These are phyloP conservation scores for Lycium barbarum DNA, from an alignment of 257 asterid species.

Conservation along the genomic window DNA sequence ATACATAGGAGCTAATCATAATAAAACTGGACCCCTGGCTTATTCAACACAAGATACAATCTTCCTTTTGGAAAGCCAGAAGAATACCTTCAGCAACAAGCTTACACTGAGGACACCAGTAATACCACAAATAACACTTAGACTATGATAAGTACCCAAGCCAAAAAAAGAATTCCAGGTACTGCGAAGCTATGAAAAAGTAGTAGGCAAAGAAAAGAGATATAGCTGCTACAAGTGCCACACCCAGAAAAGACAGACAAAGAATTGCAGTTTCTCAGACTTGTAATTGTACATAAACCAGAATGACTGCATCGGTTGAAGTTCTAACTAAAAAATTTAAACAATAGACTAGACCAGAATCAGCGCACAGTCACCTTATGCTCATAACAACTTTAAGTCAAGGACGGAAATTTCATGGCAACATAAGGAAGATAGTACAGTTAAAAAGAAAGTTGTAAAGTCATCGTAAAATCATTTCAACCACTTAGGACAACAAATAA, in stretches of 20 bases:
- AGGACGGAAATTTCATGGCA: background rate
- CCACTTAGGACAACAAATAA: background rate
- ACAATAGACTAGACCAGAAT: background rate
- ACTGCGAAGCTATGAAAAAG: background rate
- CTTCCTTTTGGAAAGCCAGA: slow-evolving; percentile 10
- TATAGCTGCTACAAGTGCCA: background rate
- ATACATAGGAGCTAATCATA: slow-evolving; percentile 34
- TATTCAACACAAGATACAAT: slow-evolving; percentile 8
- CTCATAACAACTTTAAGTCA: background rate
- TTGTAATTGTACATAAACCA: slow-evolving; percentile 16
- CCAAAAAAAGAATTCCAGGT: slow-evolving; percentile 10
- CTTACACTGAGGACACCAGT: background rate
- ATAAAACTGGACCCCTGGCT: slow-evolving; percentile 19
- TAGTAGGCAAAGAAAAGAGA: background rate
- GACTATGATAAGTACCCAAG: background rate
- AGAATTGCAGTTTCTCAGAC: background rate
- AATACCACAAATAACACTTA: background rate
- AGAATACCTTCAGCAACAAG: slow-evolving; percentile 7
- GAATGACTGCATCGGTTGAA: background rate
- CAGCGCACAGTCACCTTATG: background rate
- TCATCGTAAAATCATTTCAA: background rate
- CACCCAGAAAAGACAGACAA: background rate
- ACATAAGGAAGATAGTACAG: background rate
- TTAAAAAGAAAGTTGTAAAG: background rate
- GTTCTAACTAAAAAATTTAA: background rate